Conservation (phyloP, 2,329 filamentous ascomycete genomes). For the Cephalotrichum gorgonifer region DNA sequence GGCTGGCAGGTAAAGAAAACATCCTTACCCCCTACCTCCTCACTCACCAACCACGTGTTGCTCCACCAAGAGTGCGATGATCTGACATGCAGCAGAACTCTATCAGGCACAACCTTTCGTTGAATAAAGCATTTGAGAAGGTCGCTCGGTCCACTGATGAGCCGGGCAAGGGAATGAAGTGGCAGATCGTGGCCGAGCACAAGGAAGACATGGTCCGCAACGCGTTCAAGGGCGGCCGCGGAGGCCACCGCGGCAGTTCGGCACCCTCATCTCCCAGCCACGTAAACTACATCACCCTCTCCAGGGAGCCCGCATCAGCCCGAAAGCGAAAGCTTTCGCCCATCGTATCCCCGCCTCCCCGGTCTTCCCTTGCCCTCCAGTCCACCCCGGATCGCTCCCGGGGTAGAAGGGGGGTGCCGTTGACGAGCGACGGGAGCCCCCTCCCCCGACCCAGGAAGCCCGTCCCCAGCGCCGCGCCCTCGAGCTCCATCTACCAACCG, state of each 20-base stretch:
- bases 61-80: background rate
- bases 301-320: conserved; percentile 37
- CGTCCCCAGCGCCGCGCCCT: conserved; percentile 28
- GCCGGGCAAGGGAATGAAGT: conserved; percentile 98
- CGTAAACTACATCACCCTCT: conserved; percentile 49
- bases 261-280: conserved; percentile 59
- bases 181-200: conserved; percentile 79
- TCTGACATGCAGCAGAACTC: conserved; percentile 54
- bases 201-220: conserved; percentile 82
- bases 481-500: conserved; percentile 36
- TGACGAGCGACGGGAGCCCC: conserved; percentile 49
- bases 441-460: conserved; percentile 45
- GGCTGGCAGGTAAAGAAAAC: conserved; percentile 90
- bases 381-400: conserved; percentile 44
- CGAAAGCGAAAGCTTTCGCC: conserved; percentile 48
- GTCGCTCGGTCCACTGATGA: conserved; percentile 87
- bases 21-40: too few species aligned
- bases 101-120: conserved; percentile 88
- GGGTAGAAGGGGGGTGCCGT: conserved; percentile 15
- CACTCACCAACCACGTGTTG: background rate
- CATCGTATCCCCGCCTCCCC: conserved; percentile 43
- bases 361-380: conserved; percentile 35
- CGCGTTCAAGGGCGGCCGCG: conserved; percentile 48
- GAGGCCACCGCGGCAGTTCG: conserved; percentile 57
- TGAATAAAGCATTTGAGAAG: conserved; percentile 93